Evolutionary conservation across 2,329 filamentous ascomycete genomes (phyloP).

Genomic region (Beauveria sp.): DNA sequence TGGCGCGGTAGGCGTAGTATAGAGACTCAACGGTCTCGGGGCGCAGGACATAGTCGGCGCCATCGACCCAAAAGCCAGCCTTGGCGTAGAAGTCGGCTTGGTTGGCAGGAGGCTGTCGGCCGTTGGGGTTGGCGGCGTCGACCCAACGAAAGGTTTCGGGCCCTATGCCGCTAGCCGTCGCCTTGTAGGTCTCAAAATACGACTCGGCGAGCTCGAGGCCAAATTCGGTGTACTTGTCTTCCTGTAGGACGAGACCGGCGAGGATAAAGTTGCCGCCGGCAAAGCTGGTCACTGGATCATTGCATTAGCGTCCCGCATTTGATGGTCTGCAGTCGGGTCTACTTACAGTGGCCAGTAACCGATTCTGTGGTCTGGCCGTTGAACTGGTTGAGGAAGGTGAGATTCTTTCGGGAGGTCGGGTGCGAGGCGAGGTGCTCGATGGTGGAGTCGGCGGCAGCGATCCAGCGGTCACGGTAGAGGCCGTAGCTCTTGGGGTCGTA

Average conservation of each 20-base stretch:
- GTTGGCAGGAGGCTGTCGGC: constrained; percentile 54
- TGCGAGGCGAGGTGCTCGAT: constrained; percentile 65
- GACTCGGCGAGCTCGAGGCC: constrained; percentile 64
- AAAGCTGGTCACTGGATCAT: constrained; percentile 71
- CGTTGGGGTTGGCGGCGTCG: constrained; percentile 44
- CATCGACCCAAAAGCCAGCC: constrained; percentile 65
- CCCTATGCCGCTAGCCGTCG: constrained; percentile 65
- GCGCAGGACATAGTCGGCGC: constrained; percentile 57
- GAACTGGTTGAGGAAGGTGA: constrained; percentile 64
- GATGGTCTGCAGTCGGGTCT: constrained; percentile 36
- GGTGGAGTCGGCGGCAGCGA: constrained; percentile 65
- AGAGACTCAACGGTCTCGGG: constrained; percentile 78
- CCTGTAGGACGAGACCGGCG: constrained; percentile 61
- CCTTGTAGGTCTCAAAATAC: constrained; percentile 66
- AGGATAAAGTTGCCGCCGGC: constrained; percentile 80
- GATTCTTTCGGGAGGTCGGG: constrained; percentile 56
- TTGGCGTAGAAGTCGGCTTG: constrained; percentile 57
- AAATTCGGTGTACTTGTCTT: constrained; percentile 62
- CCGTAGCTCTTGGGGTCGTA: constrained; percentile 62
- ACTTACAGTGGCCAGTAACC: constrained; percentile 43
- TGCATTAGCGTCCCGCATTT: constrained; percentile 42
- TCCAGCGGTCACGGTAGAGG: constrained; percentile 66
- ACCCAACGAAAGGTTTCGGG: constrained; percentile 66
- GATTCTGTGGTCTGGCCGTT: constrained; percentile 36
- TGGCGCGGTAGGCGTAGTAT: constrained; percentile 82